Evolutionary conservation across 441 rosid genomes (phyloP), one percentile per base, ranked within the genome.

Genomic region (Bruguiera hainesii): DNA sequence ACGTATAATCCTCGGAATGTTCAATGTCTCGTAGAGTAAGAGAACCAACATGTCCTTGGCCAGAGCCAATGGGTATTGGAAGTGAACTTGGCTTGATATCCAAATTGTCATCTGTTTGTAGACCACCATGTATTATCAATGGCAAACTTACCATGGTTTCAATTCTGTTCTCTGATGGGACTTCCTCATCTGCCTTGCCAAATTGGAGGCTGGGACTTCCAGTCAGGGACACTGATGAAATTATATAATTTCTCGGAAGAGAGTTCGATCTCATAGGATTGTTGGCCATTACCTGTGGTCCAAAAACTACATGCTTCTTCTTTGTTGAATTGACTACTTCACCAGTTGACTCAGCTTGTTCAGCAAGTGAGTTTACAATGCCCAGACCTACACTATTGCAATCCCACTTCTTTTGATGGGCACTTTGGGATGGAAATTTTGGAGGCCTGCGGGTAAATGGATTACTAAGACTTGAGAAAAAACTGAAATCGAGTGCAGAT

Each of bases 1-100:
- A 84, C 0, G 80, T 76, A 52, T 83, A 86, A 75, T 80, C 88
- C 82, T 84, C 85, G 35, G 91, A 88, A 58, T 76, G 88, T 52
- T 75, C 87, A 58, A 80, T 73, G 58, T 86, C 85, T 3, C 50
- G 71, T 10, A 80, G 69, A 31, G 87, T 69, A 62, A 85, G 79
- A 75, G 87, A 75, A 5, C 68, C 63, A 51, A 21, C 65, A 59
- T 48, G 46, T 35, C 64, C 76, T 46, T 64, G 72, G 69, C 73
- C 60, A 64, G 72, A 60, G 48, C 48, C 48, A 2, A 11, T 42
- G 49, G 83, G 68, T 26, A 78, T 69, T 19, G 85, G 80, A 65
- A 81, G 78, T 5, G 86, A 81, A 73, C 69, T 72, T 23, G 76
- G 67, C 60, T 78, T 76, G 68, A 42, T 64, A 29, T 64, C 74